phyloP scores from a whole-genome alignment of 2,329 filamentous ascomycete genomes.

The Monosporascus ibericus region DNA sequence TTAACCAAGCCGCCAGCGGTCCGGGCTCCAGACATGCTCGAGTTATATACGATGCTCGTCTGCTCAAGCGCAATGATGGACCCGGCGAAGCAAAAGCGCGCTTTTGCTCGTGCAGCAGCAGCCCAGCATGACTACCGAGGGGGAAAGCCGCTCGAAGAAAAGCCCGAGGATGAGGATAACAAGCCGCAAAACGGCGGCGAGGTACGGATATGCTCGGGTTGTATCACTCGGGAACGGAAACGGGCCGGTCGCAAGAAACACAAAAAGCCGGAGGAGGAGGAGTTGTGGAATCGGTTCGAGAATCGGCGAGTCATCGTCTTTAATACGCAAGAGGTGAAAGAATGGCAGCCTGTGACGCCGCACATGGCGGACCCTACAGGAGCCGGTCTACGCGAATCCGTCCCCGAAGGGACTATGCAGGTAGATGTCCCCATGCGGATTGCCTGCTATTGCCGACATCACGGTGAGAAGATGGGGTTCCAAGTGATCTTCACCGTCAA shows the following conservation, averaged over 20 bases:
- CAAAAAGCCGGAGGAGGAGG: constrained; percentile 88
- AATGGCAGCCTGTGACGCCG: constrained; percentile 63
- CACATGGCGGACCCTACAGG: constrained; percentile 40
- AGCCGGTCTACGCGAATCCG: constrained; percentile 38
- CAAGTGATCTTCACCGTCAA: constrained; percentile 92
- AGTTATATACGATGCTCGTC: constrained; percentile 75
- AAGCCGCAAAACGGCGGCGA: constrained; percentile 86
- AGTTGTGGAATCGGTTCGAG: constrained; percentile 77
- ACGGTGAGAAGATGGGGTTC: constrained; percentile 89
- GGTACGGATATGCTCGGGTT: constrained; percentile 86
- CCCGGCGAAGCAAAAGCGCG: constrained; percentile 57
- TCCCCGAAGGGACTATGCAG: constrained; percentile 60
- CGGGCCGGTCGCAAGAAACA: constrained; percentile 87
- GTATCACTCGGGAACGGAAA: constrained; percentile 86
- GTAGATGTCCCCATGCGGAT: constrained; percentile 91
- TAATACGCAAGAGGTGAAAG: constrained; percentile 81
- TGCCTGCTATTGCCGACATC: constrained; percentile 93
- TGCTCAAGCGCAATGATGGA: constrained; percentile 90
- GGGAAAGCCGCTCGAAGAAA: constrained; percentile 26
- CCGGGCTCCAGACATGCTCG: constrained; percentile 66
- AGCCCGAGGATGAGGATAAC: constrained; percentile 56
- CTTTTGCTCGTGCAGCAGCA: constrained; percentile 54
- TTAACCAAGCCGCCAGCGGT: constrained; percentile 66
- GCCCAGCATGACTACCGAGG: constrained; percentile 26
- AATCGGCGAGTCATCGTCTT: constrained; percentile 80